Base-by-base conservation (phyloP, 495 filamentous ascomycete species). In the Neurospora pannonica region DNA sequence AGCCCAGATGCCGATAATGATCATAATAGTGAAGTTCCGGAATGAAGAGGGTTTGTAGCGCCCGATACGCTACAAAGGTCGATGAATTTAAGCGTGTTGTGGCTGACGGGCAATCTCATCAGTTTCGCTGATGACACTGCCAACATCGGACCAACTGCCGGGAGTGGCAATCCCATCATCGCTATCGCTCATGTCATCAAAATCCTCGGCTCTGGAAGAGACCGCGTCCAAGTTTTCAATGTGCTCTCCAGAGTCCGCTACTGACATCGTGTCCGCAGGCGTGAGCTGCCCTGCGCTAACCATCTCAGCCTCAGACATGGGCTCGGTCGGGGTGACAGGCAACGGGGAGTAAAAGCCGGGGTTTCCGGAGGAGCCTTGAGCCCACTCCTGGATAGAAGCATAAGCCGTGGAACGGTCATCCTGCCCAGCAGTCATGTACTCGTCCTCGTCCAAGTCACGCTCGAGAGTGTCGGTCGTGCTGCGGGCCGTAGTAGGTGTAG, bases 101-200 rank as follows among this genome's bases (percentile, higher is more conserved):
- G 54, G 54, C 3, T 67, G 28, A 67, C 31, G 54, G 40, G 74
- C 77, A 67, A 73, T 78, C 74, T 88, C 87, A 34, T 81, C 85
- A 60, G 48, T 60, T 75, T 88, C 88, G 80, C 91, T 93, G 38
- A 92, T 84, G 39, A 90, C 88, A 77, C 92, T 94, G 19, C 90
- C 92, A 10, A 95, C 88, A 72, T 95, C 92, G 5, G 91, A 92
- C 92, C 92, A 95, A 80, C 89, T 92, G 39, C 87, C 86, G 0
- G 92, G 91, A 10, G 92, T 95, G 48, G 82, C 80, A 46, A 89
- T 84, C 8, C 88, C 90, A 21, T 86, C 87, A 21, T 85, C 90
- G 74, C 87, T 82, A 11, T 93, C 90, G 78, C 92, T 95, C 84
- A 93, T 81, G 11, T 90, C 87, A 76, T 91, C 90, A 73, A 86